Base-by-base conservation (phyloP, 2,329 filamentous ascomycete genomes). In the Apiospora sp. region DNA sequence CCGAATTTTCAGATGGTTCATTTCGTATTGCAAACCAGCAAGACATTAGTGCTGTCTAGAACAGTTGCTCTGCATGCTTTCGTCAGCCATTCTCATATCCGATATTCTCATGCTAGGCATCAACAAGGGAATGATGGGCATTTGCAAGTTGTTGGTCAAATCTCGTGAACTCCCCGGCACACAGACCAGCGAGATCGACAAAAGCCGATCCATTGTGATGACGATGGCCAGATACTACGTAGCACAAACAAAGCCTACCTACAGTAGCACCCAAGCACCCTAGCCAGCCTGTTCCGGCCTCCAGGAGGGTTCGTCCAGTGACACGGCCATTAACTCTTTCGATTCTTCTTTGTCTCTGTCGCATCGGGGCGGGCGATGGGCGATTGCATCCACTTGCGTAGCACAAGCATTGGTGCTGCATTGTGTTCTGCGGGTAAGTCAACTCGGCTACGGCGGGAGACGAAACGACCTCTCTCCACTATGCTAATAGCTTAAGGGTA, bases 361-460 rank as follows among this genome's bases (percentile, higher is more conserved):
- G 34, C 58, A 64, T 41, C 58, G 19, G 58, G 22, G 34, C 58
- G 58, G 58, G 58, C 58, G 58, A 64, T 24, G 58, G n/a, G 34
- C 58, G 58, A 64, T 64, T n/a, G 22, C 58, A 37, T 41, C 30
- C 58, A 64, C 30, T 41, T 2, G 19, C 4, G 58, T 41, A 37
- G 58, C 34, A 64, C 58, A n/a, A 41, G 22, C 10, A 30, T 19
- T n/a, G 58, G 58, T 64, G 30, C 34, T 41, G 30, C 34, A 64
- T 41, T 64, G 34, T 64, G 58, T 41, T 10, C 34, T n/a, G 58
- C 34, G 51, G 51, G 51, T 30, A 58, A 6, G 51, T n/a, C 16
- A 61, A n/a, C 30, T 64, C 58, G 58, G 58, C 58, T 64, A 64
- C 13, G 58, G 58, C 58, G 58, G 58, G 58, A 64, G 14, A 64